Percentiles rank a stretch among this genome's conserved stretches.
Conservation (phyloP, 257 asterid genomes). For the Thymus mandschuricus region DNA sequence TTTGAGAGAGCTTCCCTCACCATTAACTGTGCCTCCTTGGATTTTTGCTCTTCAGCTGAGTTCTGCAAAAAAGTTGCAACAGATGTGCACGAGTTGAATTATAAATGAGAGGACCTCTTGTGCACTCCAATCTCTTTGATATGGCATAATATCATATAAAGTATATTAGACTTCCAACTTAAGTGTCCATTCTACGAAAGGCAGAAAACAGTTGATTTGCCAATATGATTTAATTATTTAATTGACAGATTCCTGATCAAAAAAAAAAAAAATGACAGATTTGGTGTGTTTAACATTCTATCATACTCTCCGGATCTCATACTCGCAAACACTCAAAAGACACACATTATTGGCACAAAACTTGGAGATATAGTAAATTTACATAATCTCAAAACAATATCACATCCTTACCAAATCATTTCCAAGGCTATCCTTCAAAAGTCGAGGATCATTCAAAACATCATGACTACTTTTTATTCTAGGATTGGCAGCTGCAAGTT, state of each 20-base stretch:
- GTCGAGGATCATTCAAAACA: constrained; percentile 94
- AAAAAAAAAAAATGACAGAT: background rate
- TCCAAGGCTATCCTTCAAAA: constrained; percentile 65
- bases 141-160: background rate
- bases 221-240: constrained; percentile 9
- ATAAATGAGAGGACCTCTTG: background rate
- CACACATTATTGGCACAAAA: constrained; percentile 16
- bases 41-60: constrained; percentile 52
- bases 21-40: constrained; percentile 65
- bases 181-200: constrained; percentile 21
- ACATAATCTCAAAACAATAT: constrained; percentile 24
- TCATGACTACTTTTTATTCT: constrained; percentile 96
- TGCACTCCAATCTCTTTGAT: constrained; percentile 22
- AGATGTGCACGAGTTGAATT: constrained; percentile 27
- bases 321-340: constrained; percentile 13
- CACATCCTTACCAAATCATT: constrained; percentile 49
- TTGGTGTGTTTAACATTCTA: background rate
- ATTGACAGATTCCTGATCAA: background rate
- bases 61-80: constrained; percentile 56
- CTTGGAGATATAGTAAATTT: constrained; percentile 6
- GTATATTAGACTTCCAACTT: constrained; percentile 18
- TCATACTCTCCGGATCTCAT: constrained; percentile 22
- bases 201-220: constrained; percentile 18
- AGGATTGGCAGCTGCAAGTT: constrained; percentile 57
- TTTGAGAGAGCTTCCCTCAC: constrained; percentile 91